These are phyloP conservation scores for Starmerella sp. DNA, from an alignment of 805 yeast species.

Conservation along the genomic window DNA sequence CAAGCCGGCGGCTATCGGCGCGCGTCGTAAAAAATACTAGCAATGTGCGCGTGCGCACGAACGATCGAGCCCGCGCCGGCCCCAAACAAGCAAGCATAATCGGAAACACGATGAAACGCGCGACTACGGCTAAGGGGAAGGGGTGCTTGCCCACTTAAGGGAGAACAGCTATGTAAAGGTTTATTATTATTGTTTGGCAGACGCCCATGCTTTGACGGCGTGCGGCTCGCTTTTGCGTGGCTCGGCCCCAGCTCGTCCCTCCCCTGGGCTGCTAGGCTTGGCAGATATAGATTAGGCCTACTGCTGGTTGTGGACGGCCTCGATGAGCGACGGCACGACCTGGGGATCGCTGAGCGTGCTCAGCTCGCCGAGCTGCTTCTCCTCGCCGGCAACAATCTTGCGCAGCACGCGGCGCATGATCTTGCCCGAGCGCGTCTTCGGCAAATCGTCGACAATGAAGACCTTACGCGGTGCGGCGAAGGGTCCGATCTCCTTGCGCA, in stretches of 20 bases:
- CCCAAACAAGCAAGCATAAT: too few relatives aligned
- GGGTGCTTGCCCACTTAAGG: too few relatives aligned
- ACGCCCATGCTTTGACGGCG: too few relatives aligned
- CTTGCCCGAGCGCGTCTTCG: slow-evolving; percentile 97
- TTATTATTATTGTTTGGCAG: neutral
- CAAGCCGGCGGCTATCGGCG: too few relatives aligned
- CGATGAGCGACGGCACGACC: slow-evolving; percentile 66
- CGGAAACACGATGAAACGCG: too few relatives aligned
- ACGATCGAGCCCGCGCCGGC: too few relatives aligned
- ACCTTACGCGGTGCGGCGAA: slow-evolving; percentile 93
- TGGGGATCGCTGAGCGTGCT: slow-evolving; percentile 81
- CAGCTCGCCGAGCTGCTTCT: slow-evolving; percentile 82
- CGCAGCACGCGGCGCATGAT: slow-evolving; percentile 96
- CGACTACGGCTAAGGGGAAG: too few relatives aligned
- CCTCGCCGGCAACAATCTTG: slow-evolving; percentile 85
- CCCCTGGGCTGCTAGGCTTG: too few relatives aligned
- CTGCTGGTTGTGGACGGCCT: slow-evolving; percentile 36
- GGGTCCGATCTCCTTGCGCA: slow-evolving; percentile 81
- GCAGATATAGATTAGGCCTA: neutral
- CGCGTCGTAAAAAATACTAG: too few relatives aligned
- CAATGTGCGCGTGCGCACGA: too few relatives aligned
- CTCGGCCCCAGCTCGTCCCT: too few relatives aligned
- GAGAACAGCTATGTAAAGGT: neutral
- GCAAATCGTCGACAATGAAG: slow-evolving; percentile 76
- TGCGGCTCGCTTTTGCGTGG: too few relatives aligned